Base-by-base conservation (phyloP, 805 yeast genomes). In the Hanseniaspora guilliermondii region DNA sequence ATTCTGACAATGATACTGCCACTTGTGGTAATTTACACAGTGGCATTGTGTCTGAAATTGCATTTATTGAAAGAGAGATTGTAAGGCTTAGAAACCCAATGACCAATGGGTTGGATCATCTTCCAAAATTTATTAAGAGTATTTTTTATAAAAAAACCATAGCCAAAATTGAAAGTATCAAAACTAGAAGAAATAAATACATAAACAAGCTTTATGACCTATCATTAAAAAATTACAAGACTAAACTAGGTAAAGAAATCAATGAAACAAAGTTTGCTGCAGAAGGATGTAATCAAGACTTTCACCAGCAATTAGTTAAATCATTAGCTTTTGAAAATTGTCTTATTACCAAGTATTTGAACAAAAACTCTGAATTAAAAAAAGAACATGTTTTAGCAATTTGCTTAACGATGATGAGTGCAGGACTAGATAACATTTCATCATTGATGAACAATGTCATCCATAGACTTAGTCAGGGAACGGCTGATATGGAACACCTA, bases 331-430 rank as follows among this genome's bases (percentile, higher is more conserved):
- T 48, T 40, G 30, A 25, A 22, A 32, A 49, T 19, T 49, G 53
- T 49, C 33, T 49, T n/a, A 40, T 49, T 2, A 14, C 39, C 4
- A 41, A 49, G 8, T 49, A 14, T 33, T 16, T 47, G 2, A 33
- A 47, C 14, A 27, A 33, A 3, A 16, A 46, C 5, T 33, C 27
- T 3, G 30, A 49, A 21, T 24, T 49, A 8, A 6, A 32, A 19
- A 49, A 49, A 40, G 40, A 40, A 2, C 47, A 41, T 41, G n/a
- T 49, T 6, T 49, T 49, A 16, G 25, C 47, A 3, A 49, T 49
- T 6, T 49, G 53, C 30, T 39, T 49, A 37, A 49, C 53, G 6
- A 49, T 41, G 53, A 49, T 49, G 53, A 49, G 53, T 49, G 53
- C 53, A 24, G 53, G 53, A 2, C 35, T 49, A 19, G 53, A 49